Evolutionary conservation across 2,329 filamentous ascomycete genomes (phyloP), one percentile per base, ranked within the genome.

Genomic region (Colletotrichum shisoi): DNA sequence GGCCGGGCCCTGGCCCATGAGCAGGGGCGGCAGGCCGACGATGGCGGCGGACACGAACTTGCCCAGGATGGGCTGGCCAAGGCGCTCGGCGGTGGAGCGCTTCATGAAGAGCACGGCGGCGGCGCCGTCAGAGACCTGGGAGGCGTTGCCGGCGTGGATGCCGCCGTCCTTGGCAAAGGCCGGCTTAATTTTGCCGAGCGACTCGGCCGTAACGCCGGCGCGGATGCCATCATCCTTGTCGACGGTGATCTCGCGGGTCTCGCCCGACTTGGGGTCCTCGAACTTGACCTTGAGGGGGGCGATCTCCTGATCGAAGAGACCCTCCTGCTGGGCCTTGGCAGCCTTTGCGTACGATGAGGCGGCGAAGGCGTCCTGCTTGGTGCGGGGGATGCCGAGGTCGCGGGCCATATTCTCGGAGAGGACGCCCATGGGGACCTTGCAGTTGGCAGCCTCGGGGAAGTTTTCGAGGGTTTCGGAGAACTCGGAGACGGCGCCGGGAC

Each of bases 1-100:
- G 88, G 93, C 97, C 57, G 95, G 95, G 1, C 95, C 95, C 72
- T 97, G 85, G 70, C 95, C 95, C 95, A 99, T 98, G 72, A 98
- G 89, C 64, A 97, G 86, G 48, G 95, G 95, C 76, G 92, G 88
- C 67, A 98, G 93, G 72, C 95, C 95, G 54, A 94, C 93, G 58
- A 97, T 84, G 67, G 91, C 91, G 46, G 93, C 91, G 54, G 90
- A 84, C 31, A 97, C 93, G 78, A 91, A 97, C 84, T 97, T 98
- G 79, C 94, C 95, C 31, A 98, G 82, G 79, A 98, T 93, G 63
- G 85, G 85, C 83, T 97, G 94, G 66, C 92, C 92, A 17, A 98
- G 90, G 71, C 87, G 86, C 84, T 97, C 90, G 56, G 95, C 95
- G 17, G 91, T 96, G 70, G 89, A 92, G 63, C 95, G 93, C 83